phyloP scores from a whole-genome alignment of 2,329 filamentous ascomycete species.

The Talaromyces pinophilus region DNA sequence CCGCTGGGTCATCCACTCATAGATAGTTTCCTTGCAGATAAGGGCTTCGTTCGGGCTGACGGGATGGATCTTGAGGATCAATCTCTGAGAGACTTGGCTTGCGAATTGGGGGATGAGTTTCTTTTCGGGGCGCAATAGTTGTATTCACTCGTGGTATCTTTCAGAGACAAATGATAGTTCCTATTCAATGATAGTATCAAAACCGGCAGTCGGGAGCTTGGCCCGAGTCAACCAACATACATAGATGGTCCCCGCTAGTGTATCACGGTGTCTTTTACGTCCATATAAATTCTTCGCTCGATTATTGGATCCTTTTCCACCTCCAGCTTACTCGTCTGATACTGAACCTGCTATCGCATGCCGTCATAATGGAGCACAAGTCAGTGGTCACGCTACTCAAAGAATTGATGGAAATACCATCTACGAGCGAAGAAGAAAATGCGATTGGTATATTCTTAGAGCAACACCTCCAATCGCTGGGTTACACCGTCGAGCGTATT shows the following conservation, averaged over 20 bases:
- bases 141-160: not conserved
- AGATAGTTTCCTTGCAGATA: slow-evolving; percentile 25
- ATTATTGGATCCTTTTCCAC: slow-evolving; percentile 13
- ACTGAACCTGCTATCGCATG: not conserved
- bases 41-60: slow-evolving; percentile 22
- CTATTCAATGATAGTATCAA: slow-evolving; percentile 8
- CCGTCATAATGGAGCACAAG: slow-evolving; percentile 10
- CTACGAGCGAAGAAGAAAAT: slow-evolving; percentile 42
- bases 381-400: slow-evolving; percentile 34
- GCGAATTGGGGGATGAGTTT: slow-evolving; percentile 25
- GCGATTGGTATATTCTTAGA: slow-evolving; percentile 39
- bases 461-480: slow-evolving; percentile 34
- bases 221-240: slow-evolving; percentile 16
- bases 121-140: slow-evolving; percentile 17
- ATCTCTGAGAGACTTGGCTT: slow-evolving; percentile 20
- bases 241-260: slow-evolving; percentile 11
- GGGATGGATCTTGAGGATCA: slow-evolving; percentile 23
- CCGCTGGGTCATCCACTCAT: slow-evolving; percentile 25
- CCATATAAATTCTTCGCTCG: slow-evolving; percentile 13
- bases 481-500: slow-evolving; percentile 42
- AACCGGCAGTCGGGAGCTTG: slow-evolving; percentile 8
- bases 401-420: slow-evolving; percentile 40
- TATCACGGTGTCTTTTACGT: slow-evolving; percentile 1
- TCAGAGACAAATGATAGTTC: slow-evolving; percentile 12
- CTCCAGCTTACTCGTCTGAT: not conserved